Evolutionary conservation across 75 land plant genomes (phyloP).

Genomic region (Chamaecyparis obtusa): DNA sequence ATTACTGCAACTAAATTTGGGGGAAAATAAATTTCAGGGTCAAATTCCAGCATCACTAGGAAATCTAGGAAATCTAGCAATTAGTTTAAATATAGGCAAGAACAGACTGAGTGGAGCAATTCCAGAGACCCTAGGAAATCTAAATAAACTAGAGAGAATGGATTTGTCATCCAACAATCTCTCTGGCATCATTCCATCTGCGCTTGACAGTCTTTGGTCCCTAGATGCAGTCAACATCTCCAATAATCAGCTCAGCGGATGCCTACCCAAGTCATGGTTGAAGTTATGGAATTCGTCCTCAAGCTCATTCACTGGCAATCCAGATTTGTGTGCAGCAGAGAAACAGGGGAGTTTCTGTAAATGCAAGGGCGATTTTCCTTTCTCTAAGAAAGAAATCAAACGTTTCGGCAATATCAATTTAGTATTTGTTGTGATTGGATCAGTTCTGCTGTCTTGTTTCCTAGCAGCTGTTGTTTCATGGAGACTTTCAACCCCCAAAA

Average conservation of each 20-base stretch:
- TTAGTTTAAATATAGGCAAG: conserved; percentile 44
- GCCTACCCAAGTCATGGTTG: conserved; percentile 37
- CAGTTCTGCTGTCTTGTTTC: background rate
- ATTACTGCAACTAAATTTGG: conserved; percentile 54
- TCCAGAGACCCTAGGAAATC: conserved; percentile 32
- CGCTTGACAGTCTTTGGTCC: conserved; percentile 24
- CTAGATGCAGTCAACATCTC: conserved; percentile 47
- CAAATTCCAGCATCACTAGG: conserved; percentile 50
- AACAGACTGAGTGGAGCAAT: conserved; percentile 48
- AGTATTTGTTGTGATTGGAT: background rate
- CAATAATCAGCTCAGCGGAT: conserved; percentile 55
- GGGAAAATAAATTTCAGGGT: conserved; percentile 55
- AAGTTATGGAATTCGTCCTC: conserved; percentile 38
- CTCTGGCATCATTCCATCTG: conserved; percentile 39
- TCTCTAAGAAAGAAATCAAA: background rate
- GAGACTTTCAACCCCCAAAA: background rate
- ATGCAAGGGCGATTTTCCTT: background rate
- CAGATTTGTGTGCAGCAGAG: conserved; percentile 34
- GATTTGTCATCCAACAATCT: conserved; percentile 51
- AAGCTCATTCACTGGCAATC: conserved; percentile 54
- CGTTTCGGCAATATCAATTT: background rate
- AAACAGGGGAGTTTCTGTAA: background rate
- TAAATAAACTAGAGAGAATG: conserved; percentile 27
- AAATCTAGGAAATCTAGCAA: conserved; percentile 15
- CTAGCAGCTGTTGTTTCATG: background rate